Percentiles rank a stretch among this genome's conserved stretches.
Conservation (phyloP, 768 basidiomycete genomes). For the Trametopsis cervina region DNA sequence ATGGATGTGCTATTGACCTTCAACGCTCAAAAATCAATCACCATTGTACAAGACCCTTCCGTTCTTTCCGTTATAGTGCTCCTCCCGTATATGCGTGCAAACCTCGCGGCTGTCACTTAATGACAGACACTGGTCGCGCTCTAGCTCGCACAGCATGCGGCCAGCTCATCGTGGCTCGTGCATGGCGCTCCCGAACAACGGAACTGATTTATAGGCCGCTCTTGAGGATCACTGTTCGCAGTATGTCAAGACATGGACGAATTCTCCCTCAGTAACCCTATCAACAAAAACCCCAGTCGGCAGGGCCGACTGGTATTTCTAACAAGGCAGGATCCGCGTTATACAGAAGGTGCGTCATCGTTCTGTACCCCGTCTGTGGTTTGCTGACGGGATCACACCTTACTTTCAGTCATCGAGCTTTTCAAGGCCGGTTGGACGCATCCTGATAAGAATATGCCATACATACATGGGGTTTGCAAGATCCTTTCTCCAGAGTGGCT, state of each 20-base stretch:
- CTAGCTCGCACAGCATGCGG: too few species aligned
- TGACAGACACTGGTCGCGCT: too few species aligned
- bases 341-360: constrained; percentile 29
- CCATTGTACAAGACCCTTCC: too few species aligned
- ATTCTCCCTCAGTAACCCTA: constrained; percentile 35
- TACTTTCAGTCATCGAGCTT: constrained; percentile 36
- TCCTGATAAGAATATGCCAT: constrained; percentile 42
- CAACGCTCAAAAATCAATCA: too few species aligned
- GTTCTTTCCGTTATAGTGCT: too few species aligned
- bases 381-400: neutral
- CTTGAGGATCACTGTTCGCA: neutral
- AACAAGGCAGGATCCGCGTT: constrained; percentile 28
- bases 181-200: too few species aligned
- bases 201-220: neutral
- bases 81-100: too few species aligned
- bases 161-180: too few species aligned
- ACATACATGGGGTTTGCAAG: constrained; percentile 44
- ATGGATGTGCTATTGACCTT: too few species aligned
- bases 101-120: too few species aligned
- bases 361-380: neutral
- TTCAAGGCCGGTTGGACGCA: constrained; percentile 54
- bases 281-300: constrained; percentile 29
- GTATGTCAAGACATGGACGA: constrained; percentile 19
- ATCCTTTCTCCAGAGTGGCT: constrained; percentile 38
- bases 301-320: constrained; percentile 38